Percentiles rank a stretch among this genome's conserved stretches.
Evolutionary conservation across 1,284 basidiomycete genomes (phyloP).

Genomic region (Mrakiaceae sp.): DNA sequence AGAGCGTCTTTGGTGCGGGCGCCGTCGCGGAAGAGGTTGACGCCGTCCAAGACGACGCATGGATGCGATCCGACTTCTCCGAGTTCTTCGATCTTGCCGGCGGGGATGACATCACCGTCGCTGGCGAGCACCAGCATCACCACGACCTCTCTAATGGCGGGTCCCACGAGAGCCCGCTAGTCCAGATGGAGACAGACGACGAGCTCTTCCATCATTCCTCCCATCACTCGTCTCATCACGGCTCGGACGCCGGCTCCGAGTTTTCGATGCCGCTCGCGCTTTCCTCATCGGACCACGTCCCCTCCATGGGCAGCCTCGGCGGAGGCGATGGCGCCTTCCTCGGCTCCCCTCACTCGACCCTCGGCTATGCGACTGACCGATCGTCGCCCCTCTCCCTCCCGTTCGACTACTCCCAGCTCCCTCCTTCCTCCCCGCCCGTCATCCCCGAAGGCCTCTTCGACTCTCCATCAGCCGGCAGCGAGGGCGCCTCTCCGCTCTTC

Average conservation of each 20-base stretch:
- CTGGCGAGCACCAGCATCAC: background rate
- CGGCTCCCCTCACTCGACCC: no score
- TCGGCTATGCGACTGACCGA: no score
- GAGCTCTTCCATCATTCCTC: conserved; percentile 4
- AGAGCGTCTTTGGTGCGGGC: no score
- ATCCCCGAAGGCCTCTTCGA: conserved; percentile 6
- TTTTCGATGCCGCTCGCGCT: background rate
- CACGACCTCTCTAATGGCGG: no score
- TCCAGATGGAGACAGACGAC: background rate
- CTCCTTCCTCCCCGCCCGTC: conserved; percentile 14
- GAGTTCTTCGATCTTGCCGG: conserved; percentile 9
- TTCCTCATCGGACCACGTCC: background rate
- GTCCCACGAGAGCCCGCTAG: background rate
- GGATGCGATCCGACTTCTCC: conserved; percentile 15
- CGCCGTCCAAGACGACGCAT: conserved; percentile 2
- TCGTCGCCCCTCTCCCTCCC: conserved; percentile 10
- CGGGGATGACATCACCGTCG: background rate
- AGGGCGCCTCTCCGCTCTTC: no score
- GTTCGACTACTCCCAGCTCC: conserved; percentile 15
- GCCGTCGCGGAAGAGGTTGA: no score
- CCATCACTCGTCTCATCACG: conserved; percentile 5
- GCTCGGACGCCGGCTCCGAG: background rate
- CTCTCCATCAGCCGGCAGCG: no score
- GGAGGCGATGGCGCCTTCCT: no score
- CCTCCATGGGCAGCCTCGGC: background rate